These are phyloP conservation scores for Arachis stenosperma DNA, from an alignment of 306 rosid species.

Conservation along the genomic window DNA sequence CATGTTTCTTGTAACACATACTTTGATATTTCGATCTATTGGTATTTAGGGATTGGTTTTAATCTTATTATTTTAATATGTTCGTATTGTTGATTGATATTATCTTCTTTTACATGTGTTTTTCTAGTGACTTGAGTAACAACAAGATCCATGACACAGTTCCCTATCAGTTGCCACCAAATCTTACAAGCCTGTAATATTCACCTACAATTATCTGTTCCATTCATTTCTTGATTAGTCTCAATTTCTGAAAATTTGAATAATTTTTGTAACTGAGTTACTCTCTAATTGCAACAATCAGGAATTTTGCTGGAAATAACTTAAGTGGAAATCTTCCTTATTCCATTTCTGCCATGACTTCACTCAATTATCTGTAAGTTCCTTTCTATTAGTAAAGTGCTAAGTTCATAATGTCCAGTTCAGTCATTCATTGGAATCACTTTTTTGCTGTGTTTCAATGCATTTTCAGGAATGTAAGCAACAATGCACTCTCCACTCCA, in stretches of 20 bases:
- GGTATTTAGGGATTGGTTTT: conserved; percentile 6
- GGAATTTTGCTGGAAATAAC: conserved; percentile 84
- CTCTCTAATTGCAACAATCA: conserved; percentile 39
- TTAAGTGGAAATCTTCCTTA: conserved; percentile 92
- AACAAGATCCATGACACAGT: conserved; percentile 77
- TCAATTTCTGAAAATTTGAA: conserved; percentile 12
- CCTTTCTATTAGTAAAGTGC: conserved; percentile 22
- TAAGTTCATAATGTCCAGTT: conserved; percentile 21
- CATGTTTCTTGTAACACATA: conserved; percentile 19
- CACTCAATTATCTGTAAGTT: conserved; percentile 83
- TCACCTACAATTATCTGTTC: conserved; percentile 13
- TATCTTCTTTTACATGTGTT: conserved; percentile 23
- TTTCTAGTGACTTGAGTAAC: conserved; percentile 74
- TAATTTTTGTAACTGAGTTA: conserved; percentile 20
- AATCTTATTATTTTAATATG: not conserved
- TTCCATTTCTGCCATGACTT: conserved; percentile 73
- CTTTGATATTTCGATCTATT: conserved; percentile 2
- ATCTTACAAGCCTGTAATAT: conserved; percentile 89
- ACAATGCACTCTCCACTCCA: conserved; percentile 62
- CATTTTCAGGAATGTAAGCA: conserved; percentile 75
- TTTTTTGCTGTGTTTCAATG: conserved; percentile 29
- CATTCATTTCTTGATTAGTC: conserved; percentile 32
- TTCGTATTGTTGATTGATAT: conserved; percentile 14
- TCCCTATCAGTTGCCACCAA: conserved; percentile 94
- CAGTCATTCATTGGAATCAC: conserved; percentile 31